phyloP scores from a whole-genome alignment of 306 rosid species.

The Acmispon strigosus region DNA sequence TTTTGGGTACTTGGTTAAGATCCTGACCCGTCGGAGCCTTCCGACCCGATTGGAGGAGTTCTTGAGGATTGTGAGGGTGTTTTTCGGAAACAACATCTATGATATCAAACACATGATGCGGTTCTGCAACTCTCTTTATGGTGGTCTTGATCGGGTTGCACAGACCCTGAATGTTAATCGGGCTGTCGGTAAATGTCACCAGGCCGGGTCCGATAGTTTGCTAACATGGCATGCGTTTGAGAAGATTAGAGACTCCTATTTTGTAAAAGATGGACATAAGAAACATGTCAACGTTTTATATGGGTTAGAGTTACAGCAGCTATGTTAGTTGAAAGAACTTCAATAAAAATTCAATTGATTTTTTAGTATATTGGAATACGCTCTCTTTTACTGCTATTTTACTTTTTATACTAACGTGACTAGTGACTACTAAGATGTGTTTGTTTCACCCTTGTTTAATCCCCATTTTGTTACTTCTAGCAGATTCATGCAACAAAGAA shows the following conservation, averaged over 20 bases:
- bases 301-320: slow-evolving; percentile 36
- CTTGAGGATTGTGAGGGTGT: slow-evolving; percentile 18
- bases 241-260: slow-evolving; percentile 59
- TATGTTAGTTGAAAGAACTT: neutral
- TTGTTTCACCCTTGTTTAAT: no score
- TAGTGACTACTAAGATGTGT: neutral
- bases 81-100: slow-evolving; percentile 53
- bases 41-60: slow-evolving; percentile 45
- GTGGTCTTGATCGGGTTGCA: slow-evolving; percentile 67
- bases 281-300: slow-evolving; percentile 63
- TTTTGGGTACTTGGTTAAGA: slow-evolving; percentile 68
- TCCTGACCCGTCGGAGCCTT: slow-evolving; percentile 34
- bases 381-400: neutral
- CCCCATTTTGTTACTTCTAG: no score
- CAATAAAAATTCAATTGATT: slow-evolving; percentile 16
- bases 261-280: slow-evolving; percentile 46
- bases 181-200: slow-evolving; percentile 72
- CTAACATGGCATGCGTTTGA: slow-evolving; percentile 73
- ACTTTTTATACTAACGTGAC: neutral
- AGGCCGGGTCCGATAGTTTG: slow-evolving; percentile 83
- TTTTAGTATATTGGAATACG: neutral
- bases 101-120: slow-evolving; percentile 69
- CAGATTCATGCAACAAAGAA: no score
- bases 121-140: slow-evolving; percentile 55
- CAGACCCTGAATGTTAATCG: slow-evolving; percentile 52